phyloP scores from a whole-genome alignment of 371 early-diverging fungal genomes.

The Basidiobolus meristosporus region DNA sequence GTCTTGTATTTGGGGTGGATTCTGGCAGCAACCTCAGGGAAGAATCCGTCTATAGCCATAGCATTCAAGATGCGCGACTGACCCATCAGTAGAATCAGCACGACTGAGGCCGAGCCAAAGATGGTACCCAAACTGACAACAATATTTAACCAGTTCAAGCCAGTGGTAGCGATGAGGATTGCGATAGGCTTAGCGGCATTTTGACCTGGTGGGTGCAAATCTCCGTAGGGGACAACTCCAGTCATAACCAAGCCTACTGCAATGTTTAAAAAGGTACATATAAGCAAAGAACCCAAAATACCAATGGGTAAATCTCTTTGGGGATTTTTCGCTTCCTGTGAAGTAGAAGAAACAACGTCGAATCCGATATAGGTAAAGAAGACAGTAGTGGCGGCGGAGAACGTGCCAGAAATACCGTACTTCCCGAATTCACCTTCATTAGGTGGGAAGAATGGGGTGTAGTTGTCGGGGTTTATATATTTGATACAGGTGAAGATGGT shows the following conservation, averaged over 20 bases:
- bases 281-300: conserved; percentile 53
- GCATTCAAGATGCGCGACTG: conserved; percentile 77
- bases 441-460: no score
- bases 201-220: conserved; percentile 29
- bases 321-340: conserved; percentile 71
- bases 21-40: conserved; percentile 15
- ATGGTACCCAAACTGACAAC: no score
- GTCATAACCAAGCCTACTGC: conserved; percentile 46
- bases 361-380: conserved; percentile 85
- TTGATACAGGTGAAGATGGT: conserved; percentile 50
- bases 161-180: no score
- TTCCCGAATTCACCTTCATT: conserved; percentile 40
- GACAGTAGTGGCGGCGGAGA: conserved; percentile 56
- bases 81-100: conserved; percentile 41
- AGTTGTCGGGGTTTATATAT: no score
- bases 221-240: conserved; percentile 43
- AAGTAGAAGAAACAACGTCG: conserved; percentile 72
- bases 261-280: conserved; percentile 65
- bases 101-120: no score
- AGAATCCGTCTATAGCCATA: conserved; percentile 38
- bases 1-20: no score
- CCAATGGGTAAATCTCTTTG: no score
- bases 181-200: conserved; percentile 6
- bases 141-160: no score
- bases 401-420: conserved; percentile 48